Evolutionary conservation across 306 rosid genomes (phyloP), one percentile per base, ranked within the genome.

Genomic region (Malus sylvestris): DNA sequence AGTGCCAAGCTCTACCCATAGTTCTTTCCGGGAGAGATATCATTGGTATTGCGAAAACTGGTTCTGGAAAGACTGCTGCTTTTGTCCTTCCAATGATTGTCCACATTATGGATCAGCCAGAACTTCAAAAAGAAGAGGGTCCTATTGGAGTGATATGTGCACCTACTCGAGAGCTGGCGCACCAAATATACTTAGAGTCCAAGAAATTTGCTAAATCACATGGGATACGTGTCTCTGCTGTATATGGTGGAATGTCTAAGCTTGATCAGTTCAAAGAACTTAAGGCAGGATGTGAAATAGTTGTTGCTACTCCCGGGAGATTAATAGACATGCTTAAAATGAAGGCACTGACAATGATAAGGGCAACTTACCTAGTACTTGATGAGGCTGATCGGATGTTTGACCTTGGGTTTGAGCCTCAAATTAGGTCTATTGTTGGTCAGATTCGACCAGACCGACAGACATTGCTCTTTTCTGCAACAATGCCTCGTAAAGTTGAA

Each of bases 351-450:
- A 83, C 97, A 10, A 95, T 95, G 99, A 77, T 12, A 44, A 88
- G 93, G 78, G 93, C 97, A 70, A 92, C 99, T 65, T 95, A 90
- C 88, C 80, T 95, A 82, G 97, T 95, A 58, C 97, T 95, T 86
- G 99, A 95, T 75, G 99, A 95, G 85, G 99, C 99, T 76, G 99
- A 95, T 83, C 83, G 98, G 75, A 95, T 95, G 98, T 95, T 95
- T 85, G 98, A 95, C 88, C 97, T 95, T 78, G 98, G 98, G 70
- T 95, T 95, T 87, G 98, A 95, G 87, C 98, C 98, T 3, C 98
- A 95, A 70, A 87, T 95, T 84, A 87, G 97, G 84, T 95, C 98
- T 35, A 90, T 95, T 72, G 97, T 95, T 70, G 98, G 98, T 78
- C 98, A 95, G 86, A 92, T 95, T 75, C 86, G 98, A 87, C 98